A percentile compares a stretch with the other conserved stretches of the same genome.
phyloP scores from a whole-genome alignment of 148 eudicot species.

The Camellia lanceoleosa region DNA sequence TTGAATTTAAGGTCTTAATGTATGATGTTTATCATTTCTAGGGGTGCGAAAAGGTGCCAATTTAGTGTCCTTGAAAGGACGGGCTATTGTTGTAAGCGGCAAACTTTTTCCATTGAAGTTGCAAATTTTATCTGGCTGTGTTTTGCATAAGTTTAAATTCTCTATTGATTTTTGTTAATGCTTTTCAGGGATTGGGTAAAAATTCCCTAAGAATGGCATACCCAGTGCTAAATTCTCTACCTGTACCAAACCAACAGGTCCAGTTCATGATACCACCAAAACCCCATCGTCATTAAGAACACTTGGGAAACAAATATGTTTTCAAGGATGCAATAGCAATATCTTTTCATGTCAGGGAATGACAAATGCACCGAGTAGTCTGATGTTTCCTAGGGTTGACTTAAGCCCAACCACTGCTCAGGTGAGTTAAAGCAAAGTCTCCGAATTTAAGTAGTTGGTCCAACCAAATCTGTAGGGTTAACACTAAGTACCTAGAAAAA shows the following conservation, averaged over 20 bases:
- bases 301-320: conserved; percentile 9
- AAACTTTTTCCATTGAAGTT: too few species aligned
- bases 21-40: conserved; percentile 4
- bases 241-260: not conserved
- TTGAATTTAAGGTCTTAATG: not conserved
- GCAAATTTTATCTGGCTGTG: not conserved
- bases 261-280: not conserved
- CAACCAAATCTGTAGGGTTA: not conserved
- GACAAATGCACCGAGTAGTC: too few species aligned
- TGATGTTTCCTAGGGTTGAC: conserved; percentile 17
- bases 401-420: conserved; percentile 7
- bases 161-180: not conserved
- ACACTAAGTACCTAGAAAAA: too few species aligned
- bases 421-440: conserved; percentile 23
- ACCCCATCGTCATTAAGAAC: conserved; percentile 17
- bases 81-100: not conserved
- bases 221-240: conserved; percentile 19
- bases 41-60: not conserved
- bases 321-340: conserved; percentile 1
- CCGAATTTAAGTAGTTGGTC: not conserved
- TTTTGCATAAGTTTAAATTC: not conserved
- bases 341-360: too few species aligned
- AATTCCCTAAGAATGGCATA: conserved; percentile 14
- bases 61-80: not conserved
- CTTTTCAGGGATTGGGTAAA: conserved; percentile 26